Evolutionary conservation across 2,329 filamentous ascomycete genomes (phyloP).

Genomic region (Mollisiaceae sp.): DNA sequence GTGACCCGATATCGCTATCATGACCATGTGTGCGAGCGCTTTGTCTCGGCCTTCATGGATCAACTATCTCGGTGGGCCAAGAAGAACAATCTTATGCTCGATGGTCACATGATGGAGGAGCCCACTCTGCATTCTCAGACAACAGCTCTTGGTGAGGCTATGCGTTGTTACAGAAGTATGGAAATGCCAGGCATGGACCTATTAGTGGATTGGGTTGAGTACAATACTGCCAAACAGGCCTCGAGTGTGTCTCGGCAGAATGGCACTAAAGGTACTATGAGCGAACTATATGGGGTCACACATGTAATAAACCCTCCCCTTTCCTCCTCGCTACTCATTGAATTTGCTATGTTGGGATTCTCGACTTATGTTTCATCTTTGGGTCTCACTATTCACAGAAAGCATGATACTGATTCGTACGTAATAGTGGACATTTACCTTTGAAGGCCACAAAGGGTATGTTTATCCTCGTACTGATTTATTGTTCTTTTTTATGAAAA

Average conservation of each 20-base stretch:
- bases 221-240: conserved; percentile 44
- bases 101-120: conserved; percentile 45
- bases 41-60: conserved; percentile 43
- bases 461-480: too few relatives aligned
- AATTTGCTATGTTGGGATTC: too few relatives aligned
- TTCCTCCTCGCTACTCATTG: too few relatives aligned
- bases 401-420: too few relatives aligned
- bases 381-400: too few relatives aligned
- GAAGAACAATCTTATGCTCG: conserved; percentile 38
- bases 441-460: conserved; percentile 42
- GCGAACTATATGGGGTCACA: conserved; percentile 42
- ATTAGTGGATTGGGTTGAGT: conserved; percentile 42
- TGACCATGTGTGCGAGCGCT: conserved; percentile 43
- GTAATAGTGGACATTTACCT: conserved; percentile 40
- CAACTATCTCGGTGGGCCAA: conserved; percentile 40
- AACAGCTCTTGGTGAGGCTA: conserved; percentile 42
- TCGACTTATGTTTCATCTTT: too few relatives aligned
- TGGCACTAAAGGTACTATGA: conserved; percentile 39
- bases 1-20: conserved; percentile 41
- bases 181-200: conserved; percentile 44
- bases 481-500: too few relatives aligned
- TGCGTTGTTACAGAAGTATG: conserved; percentile 43
- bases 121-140: conserved; percentile 42
- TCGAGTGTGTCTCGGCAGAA: conserved; percentile 42
- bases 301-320: conserved; percentile 18